Base-by-base conservation (phyloP, 306 rosid genomes). In the Clitoria ternatea region DNA sequence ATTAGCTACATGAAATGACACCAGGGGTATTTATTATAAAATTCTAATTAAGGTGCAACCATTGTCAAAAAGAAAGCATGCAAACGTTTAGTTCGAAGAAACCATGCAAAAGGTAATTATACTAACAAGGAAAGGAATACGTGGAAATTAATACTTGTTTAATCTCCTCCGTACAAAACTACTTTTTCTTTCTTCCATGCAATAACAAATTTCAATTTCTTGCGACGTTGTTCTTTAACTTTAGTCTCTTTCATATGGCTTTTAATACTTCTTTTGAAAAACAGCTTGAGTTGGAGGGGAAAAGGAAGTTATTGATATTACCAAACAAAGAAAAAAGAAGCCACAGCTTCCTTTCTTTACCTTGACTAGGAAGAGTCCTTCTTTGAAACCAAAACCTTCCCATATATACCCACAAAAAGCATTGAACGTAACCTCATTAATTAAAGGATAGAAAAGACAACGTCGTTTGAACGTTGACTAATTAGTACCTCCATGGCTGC, bases 391-490 rank as follows among this genome's bases (percentile, higher is more conserved):
- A 61, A 77, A 74, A 80, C 42, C 77, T 78, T 68, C 76, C 6
- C 12, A 18, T 72, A 61, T 37, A 18, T 15, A n/a, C 61, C 36
- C 17, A 62, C 17, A 48, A 54, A 79, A 42, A 61, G 15, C 42
- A 77, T 74, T 65, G 73, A 84, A 75, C 71, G 55, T 78, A 42
- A 13, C 61, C 35, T 60, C 39, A 20, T 13, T 50, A 53, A 53
- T 49, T n/a, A n/a, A n/a, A n/a, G n/a, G n/a, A n/a, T n/a, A 42
- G 30, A 53, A 71, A 15, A 36, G 62, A 42, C 60, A 61, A 59
- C 65, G 79, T 83, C 77, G 72, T 86, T 84, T 85, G 45, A 77
- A 77, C 57, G 53, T 78, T 80, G 88, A 84, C 88, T 74, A 61
- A 24, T 2, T 42, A 76, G 66, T 62, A 43, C 71, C 47, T 48